These are phyloP conservation scores for Sideroxylon spinosum DNA, from an alignment of 179 eudicot species.

Conservation along the genomic window DNA sequence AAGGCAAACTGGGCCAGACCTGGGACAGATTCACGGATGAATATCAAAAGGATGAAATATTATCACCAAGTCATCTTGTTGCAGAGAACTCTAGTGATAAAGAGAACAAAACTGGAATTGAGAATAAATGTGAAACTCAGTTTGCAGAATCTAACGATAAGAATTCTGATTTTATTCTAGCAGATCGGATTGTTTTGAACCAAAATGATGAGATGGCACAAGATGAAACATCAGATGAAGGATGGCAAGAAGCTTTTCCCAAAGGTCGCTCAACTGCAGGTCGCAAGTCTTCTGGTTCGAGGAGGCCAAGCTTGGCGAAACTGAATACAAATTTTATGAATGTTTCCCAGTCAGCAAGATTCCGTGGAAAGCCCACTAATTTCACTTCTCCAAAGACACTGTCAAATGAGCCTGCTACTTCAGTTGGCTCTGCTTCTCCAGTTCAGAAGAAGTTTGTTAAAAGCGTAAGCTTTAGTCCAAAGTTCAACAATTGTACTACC, in stretches of 20 bases:
- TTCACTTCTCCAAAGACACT: conserved; percentile 52
- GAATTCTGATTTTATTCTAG: conserved; percentile 28
- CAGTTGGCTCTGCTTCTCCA: conserved; percentile 33
- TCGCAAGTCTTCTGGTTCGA: conserved; percentile 61
- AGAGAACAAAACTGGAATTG: conserved; percentile 60
- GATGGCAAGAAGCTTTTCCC: conserved; percentile 96
- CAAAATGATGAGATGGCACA: conserved; percentile 34
- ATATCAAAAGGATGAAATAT: conserved; percentile 44
- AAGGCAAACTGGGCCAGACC: conserved; percentile 57
- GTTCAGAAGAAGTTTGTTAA: conserved; percentile 49
- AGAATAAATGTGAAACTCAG: conserved; percentile 47
- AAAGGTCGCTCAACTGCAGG: conserved; percentile 64
- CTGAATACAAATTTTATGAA: conserved; percentile 64
- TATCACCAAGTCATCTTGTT: conserved; percentile 31
- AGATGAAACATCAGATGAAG: conserved; percentile 75
- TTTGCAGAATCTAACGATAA: conserved; percentile 35
- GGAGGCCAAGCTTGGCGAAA: conserved; percentile 70
- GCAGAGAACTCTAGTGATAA: conserved; percentile 53
- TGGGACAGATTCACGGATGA: conserved; percentile 45
- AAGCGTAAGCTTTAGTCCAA: conserved; percentile 68
- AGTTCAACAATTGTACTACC: conserved; percentile 27
- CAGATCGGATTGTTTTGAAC: conserved; percentile 24
- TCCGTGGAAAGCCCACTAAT: conserved; percentile 47
- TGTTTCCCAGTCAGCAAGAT: conserved; percentile 41
- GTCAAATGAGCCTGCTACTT: conserved; percentile 44